These are phyloP conservation scores for Pythium folliculosum DNA, from an alignment of 352 stramenopile species.

Conservation along the genomic window DNA sequence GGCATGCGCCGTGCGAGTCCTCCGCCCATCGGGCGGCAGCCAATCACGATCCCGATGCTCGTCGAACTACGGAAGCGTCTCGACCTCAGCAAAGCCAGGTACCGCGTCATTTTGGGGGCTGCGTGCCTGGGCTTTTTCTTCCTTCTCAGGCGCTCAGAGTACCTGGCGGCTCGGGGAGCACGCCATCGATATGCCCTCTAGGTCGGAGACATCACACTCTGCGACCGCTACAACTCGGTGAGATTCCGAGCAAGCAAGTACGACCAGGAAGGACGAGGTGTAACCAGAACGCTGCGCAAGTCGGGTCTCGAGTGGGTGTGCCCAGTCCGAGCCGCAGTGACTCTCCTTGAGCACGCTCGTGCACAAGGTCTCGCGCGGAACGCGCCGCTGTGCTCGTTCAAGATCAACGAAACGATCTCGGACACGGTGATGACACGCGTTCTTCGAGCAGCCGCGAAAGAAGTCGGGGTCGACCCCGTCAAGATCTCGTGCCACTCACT, in stretches of 20 bases:
- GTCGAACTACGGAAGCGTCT: not conserved
- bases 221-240: conserved; percentile 1
- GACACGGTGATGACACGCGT: not conserved
- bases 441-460: not conserved
- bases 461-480: not conserved
- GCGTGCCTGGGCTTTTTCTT: conserved; percentile 29
- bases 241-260: conserved; percentile 15
- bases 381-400: not conserved
- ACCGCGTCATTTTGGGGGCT: conserved; percentile 29
- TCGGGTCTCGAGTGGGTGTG: not conserved
- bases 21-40: not conserved
- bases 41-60: conserved; percentile 18
- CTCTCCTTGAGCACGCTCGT: conserved; percentile 9
- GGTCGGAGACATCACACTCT: conserved; percentile 21
- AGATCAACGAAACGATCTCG: not conserved
- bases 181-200: conserved; percentile 16
- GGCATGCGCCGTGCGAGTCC: conserved; percentile 16
- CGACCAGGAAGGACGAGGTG: conserved; percentile 13
- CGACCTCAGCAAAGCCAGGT: conserved; percentile 18
- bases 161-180: conserved; percentile 6
- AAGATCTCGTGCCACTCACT: conserved; percentile 17
- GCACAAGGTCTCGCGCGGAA: not conserved
- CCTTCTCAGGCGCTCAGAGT: conserved; percentile 15
- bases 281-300: not conserved
- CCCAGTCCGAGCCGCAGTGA: not conserved